Percentiles rank a stretch among this genome's conserved stretches.
These are phyloP conservation scores for Chrysoporthe cubensis DNA, from an alignment of 2,329 filamentous ascomycete species.

Conservation along the genomic window DNA sequence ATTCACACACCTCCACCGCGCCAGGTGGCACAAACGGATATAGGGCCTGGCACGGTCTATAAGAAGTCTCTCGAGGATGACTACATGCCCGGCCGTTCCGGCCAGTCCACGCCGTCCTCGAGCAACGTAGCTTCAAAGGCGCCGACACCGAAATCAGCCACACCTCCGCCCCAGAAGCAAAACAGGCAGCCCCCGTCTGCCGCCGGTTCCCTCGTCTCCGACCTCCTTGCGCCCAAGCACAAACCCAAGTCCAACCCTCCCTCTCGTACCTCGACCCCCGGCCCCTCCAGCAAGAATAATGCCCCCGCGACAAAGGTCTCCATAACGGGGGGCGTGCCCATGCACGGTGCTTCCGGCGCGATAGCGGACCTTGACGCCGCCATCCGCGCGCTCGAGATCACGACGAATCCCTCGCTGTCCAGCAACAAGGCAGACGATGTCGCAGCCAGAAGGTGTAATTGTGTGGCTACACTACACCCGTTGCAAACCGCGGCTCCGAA, in stretches of 20 bases:
- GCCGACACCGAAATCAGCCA: constrained; percentile 56
- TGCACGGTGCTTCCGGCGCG: constrained; percentile 79
- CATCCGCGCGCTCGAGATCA: constrained; percentile 87
- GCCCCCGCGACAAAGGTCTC: constrained; percentile 65
- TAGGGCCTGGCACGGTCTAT: constrained; percentile 69
- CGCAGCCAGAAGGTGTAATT: constrained; percentile 74
- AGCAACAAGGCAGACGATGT: constrained; percentile 48
- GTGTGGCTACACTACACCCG: constrained; percentile 85
- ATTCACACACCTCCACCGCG: constrained; percentile 69
- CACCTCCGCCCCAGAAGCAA: constrained; percentile 42
- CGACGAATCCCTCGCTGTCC: constrained; percentile 76
- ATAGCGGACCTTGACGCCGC: constrained; percentile 76
- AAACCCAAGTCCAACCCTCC: constrained; percentile 59
- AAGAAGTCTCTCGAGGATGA: constrained; percentile 74
- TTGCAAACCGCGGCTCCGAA: constrained; percentile 91
- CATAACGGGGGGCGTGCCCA: constrained; percentile 76
- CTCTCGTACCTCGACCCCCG: constrained; percentile 57
- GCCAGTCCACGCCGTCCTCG: constrained; percentile 44
- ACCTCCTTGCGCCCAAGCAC: constrained; percentile 55
- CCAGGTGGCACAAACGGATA: constrained; percentile 65
- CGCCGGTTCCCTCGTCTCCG: constrained; percentile 80
- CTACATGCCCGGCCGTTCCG: constrained; percentile 65
- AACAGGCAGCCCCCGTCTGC: constrained; percentile 67
- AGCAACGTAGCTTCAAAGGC: constrained; percentile 45
- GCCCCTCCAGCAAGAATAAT: constrained; percentile 47